phyloP scores from a whole-genome alignment of 2,329 filamentous ascomycete genomes.

The Mariannaea elegans region DNA sequence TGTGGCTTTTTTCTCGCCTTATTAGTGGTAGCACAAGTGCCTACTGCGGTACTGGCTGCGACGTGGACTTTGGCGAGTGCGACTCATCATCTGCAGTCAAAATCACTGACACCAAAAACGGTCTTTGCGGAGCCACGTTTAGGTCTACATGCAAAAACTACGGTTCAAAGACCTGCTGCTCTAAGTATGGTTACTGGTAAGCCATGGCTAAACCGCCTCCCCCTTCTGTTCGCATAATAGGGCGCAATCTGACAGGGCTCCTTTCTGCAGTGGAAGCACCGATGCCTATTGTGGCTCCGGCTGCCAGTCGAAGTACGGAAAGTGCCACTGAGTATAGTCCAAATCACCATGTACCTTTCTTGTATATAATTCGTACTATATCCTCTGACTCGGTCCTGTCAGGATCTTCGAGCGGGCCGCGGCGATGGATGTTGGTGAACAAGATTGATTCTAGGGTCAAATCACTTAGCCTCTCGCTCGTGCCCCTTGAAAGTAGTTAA shows the following conservation, averaged over 20 bases:
- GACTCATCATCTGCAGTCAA: background rate
- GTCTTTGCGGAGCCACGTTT: slow-evolving; percentile 13
- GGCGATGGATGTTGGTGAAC: too few species aligned
- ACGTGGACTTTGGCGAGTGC: slow-evolving; percentile 8
- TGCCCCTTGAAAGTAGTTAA: too few species aligned
- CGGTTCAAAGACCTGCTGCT: slow-evolving; percentile 45
- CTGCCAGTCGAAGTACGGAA: slow-evolving; percentile 44
- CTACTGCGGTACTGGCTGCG: slow-evolving; percentile 15
- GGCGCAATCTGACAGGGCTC: slow-evolving; percentile 12
- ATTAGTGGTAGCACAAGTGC: slow-evolving; percentile 37
- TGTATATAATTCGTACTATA: too few species aligned
- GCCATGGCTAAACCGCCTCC: slow-evolving; percentile 13
- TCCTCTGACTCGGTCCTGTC: too few species aligned
- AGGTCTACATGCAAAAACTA: slow-evolving; percentile 6
- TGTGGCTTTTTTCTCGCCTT: too few species aligned
- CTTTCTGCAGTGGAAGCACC: background rate
- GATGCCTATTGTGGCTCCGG: slow-evolving; percentile 41
- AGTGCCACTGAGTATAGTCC: slow-evolving; percentile 36
- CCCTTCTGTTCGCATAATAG: background rate
- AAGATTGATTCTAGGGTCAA: too few species aligned
- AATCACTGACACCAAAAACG: slow-evolving; percentile 6
- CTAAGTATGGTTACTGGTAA: slow-evolving; percentile 46
- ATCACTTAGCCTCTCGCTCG: too few species aligned
- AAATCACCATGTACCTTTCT: too few species aligned
- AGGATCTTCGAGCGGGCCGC: too few species aligned